Conservation (phyloP, 2,329 filamentous ascomycete species). For the Graphilbum sp. region DNA sequence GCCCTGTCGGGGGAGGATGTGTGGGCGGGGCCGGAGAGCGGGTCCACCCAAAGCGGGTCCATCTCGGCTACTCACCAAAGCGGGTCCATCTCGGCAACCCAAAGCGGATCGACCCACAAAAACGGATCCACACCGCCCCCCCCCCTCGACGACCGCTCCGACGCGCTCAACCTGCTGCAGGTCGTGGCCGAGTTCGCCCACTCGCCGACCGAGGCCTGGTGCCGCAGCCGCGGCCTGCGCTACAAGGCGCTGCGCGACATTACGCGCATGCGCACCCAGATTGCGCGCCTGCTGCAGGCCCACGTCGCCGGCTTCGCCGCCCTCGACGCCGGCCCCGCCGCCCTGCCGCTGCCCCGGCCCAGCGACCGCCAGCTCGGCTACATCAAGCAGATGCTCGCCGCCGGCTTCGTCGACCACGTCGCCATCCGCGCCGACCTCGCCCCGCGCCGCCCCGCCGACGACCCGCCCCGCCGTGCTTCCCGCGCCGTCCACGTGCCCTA, state of each 20-base stretch:
- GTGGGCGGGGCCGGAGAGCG: conserved; percentile 31
- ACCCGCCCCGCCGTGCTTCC: conserved; percentile 33
- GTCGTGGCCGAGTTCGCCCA: conserved; percentile 78
- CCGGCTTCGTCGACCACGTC: conserved; percentile 87
- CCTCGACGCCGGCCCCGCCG: conserved; percentile 35
- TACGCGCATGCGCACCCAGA: conserved; percentile 64
- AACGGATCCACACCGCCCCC: conserved; percentile 28
- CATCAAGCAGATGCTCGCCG: conserved; percentile 79
- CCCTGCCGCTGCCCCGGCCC: conserved; percentile 40
- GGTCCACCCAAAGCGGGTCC: no score
- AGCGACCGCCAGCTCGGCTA: conserved; percentile 56
- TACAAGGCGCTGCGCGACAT: conserved; percentile 79
- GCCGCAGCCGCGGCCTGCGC: conserved; percentile 67
- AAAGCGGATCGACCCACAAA: no score
- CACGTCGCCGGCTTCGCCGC: conserved; percentile 46
- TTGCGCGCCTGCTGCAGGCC: conserved; percentile 61
- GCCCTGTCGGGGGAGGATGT: conserved; percentile 67
- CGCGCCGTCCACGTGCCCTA: conserved; percentile 91
- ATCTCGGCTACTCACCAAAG: no score
- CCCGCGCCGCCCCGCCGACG: conserved; percentile 41
- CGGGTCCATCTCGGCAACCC: no score
- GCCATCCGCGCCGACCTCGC: conserved; percentile 83
- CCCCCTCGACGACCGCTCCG: conserved; percentile 64
- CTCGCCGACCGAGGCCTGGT: conserved; percentile 57
- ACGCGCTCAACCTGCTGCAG: conserved; percentile 80